Evolutionary conservation across 202 grass and related monocot genomes (phyloP), one percentile per base, ranked within the genome.

Genomic region (Musa balbisiana): DNA sequence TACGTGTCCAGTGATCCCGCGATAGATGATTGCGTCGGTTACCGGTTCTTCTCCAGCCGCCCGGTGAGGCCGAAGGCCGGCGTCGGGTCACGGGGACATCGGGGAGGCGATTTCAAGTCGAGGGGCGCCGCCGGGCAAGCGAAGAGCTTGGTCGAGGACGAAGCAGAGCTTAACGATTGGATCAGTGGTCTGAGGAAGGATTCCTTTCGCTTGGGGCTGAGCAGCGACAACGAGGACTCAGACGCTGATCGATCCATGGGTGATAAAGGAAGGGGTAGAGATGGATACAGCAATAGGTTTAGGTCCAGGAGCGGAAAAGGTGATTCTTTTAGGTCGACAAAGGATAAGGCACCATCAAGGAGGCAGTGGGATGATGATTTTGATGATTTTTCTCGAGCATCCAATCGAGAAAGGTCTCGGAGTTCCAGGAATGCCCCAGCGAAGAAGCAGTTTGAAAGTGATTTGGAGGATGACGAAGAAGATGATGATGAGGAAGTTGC

Each of bases 111-210:
- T n/a, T 51, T 51, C 43, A 70, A 22, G 16, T 70, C 67, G 49
- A 70, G 67, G 64, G 72, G 60, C 9, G 69, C 77, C 17, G 78
- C 51, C 11, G 80, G 84, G 50, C 82, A 87, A 49, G 73, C 79
- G 51, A 91, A 83, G 81, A 93, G 90, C 84, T 82, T 93, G 53
- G 80, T 89, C 56, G 93, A 93, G 9, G 93, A 93, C 74, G 93
- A 97, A 77, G 93, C 88, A 13, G 90, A 97, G 55, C 90, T 97
- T 52, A 91, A 86, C 71, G 90, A 97, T 75, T 91, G 88, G 93
- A 50, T 97, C 52, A 80, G 88, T 29, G 88, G 93, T 74, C 80
- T 97, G 51, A 89, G 89, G 79, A 87, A 79, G 52, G 86, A 91
- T 65, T 91, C 85, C 17, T 82, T 86, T 76, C 72, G 53, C 72